Conservation (phyloP, 2,329 filamentous ascomycete species). For the Pseudocercospora crystallina region DNA sequence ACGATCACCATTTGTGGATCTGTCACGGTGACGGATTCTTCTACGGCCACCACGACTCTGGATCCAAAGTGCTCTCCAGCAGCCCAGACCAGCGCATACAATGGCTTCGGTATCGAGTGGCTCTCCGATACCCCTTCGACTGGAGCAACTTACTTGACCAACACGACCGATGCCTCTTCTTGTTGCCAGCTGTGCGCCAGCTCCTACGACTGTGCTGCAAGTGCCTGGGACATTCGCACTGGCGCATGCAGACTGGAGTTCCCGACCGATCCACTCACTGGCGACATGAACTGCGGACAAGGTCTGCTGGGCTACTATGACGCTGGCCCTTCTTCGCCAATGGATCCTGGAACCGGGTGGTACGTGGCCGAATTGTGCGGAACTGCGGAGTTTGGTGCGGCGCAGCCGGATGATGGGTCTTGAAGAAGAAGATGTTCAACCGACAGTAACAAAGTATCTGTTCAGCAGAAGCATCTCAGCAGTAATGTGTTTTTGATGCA, state of each 20-base stretch:
- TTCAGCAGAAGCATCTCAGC: no score
- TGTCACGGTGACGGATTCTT: slow-evolving; percentile 21
- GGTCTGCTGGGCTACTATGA: slow-evolving; percentile 30
- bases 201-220: slow-evolving; percentile 29
- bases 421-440: slow-evolving; percentile 12
- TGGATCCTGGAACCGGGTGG: slow-evolving; percentile 33
- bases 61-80: slow-evolving; percentile 34
- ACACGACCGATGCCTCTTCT: slow-evolving; percentile 28
- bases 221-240: slow-evolving; percentile 31
- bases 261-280: slow-evolving; percentile 24
- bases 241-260: slow-evolving; percentile 32
- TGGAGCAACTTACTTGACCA: slow-evolving; percentile 31
- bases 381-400: slow-evolving; percentile 25
- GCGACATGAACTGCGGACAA: slow-evolving; percentile 31
- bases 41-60: slow-evolving; percentile 27
- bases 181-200: slow-evolving; percentile 37
- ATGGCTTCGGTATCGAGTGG: slow-evolving; percentile 31
- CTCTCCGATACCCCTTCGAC: slow-evolving; percentile 23
- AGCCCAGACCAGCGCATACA: slow-evolving; percentile 28
- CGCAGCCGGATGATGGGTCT: slow-evolving; percentile 34
- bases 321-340: slow-evolving; percentile 31
- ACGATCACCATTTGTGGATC: slow-evolving; percentile 24
- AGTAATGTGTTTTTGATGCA: no score
- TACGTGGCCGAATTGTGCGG: slow-evolving; percentile 33
- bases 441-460: background rate